Evolutionary conservation across 2,329 filamentous ascomycete genomes (phyloP).

Genomic region (Fusarium veterinarium): DNA sequence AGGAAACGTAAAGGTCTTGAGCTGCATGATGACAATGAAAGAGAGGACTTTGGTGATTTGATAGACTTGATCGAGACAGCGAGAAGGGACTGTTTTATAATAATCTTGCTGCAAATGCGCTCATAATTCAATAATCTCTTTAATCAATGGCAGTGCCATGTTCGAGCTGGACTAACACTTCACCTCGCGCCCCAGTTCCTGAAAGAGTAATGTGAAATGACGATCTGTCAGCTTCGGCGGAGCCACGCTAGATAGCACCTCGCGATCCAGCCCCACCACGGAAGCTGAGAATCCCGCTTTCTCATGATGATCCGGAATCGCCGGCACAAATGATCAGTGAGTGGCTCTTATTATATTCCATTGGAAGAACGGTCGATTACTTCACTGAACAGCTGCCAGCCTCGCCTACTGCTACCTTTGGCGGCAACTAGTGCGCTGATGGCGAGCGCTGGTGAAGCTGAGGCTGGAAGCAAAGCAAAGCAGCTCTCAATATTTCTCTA

Average conservation of each 20-base stretch:
- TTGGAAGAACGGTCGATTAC: rapidly evolving
- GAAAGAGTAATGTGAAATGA: neutral
- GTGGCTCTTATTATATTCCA: rapidly evolving
- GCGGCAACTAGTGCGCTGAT: neutral
- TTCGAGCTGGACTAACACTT: neutral
- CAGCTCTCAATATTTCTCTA: neutral
- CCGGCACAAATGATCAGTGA: neutral
- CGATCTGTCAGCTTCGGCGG: neutral
- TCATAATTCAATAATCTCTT: neutral
- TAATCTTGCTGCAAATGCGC: rapidly evolving
- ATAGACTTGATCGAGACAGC: no score
- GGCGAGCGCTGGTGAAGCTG: neutral
- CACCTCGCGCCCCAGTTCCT: neutral
- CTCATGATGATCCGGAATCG: neutral
- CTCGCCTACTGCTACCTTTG: neutral
- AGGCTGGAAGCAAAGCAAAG: neutral
- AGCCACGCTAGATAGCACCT: neutral
- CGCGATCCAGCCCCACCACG: neutral
- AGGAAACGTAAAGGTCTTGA: neutral
- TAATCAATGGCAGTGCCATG: neutral
- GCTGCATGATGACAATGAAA: neutral
- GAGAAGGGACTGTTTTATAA: neutral
- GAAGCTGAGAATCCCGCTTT: neutral
- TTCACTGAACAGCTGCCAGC: no score
- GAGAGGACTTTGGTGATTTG: no score